Evolutionary conservation across 768 basidiomycete species (phyloP), one percentile per base, ranked within the genome.

Genomic region (Collybia nuda): DNA sequence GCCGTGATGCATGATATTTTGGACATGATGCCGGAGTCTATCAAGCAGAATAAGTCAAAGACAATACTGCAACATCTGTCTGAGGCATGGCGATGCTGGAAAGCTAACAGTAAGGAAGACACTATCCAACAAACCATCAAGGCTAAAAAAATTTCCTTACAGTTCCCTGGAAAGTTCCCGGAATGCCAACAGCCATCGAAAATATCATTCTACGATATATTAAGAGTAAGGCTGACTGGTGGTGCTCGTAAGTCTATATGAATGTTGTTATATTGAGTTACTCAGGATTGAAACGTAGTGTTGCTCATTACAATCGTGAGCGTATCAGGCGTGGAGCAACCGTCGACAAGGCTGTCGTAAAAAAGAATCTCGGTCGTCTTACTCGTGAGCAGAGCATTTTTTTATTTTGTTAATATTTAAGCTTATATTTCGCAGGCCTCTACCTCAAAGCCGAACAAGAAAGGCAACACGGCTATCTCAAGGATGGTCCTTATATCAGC

Each of bases 1-100:
- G 95, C 97, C 41, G 96, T 99, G 61, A 98, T 99, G 97, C 96
- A 98, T 72, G 96, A 99, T 69, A 98, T 99, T 59, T 77, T 99
- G 59, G 96, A 98, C 75, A 98, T 98, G 96, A 98, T 98, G 96
- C 97, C 97, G 6, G 97, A 98, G 69, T 93, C 91, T 2, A 95
- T 98, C 76, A 95, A 95, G 72, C 93, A 95, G 71, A 99, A 98
- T 74, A 98, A 99, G 76, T 86, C 94, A n/a, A 99, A 99, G 78
- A 98, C 97, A 9, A 98, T 99, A 57, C 64, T 99, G 65, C 97
- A 99, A 67, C 97, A 98, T 67, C 72, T 98, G 58, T 97, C 95
- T 2, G 97, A 98, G 66, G 97, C 96, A 8, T 98, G 97, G 97
- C 80, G 96, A 59, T 98, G 95, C 70, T 93, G 91, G 91, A 93